A percentile compares a stretch with the other conserved stretches of the same genome.
Conservation (phyloP, 2,329 filamentous ascomycete genomes). For the Epichloe scottii region DNA sequence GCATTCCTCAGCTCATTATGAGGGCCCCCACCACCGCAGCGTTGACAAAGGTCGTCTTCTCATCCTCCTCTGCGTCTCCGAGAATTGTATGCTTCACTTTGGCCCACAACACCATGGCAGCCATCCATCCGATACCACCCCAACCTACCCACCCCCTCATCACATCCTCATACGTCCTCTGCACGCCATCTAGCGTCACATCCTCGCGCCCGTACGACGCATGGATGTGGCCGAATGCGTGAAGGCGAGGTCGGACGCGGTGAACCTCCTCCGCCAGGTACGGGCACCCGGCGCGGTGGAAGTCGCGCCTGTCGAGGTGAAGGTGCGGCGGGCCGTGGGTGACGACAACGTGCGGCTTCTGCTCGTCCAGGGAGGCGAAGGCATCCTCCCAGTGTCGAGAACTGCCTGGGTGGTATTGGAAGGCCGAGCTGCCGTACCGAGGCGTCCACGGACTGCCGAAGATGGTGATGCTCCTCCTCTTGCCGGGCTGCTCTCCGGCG, state of each 20-base stretch:
- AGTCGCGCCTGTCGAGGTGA: conserved; percentile 14
- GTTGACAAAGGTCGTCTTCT: conserved; percentile 7
- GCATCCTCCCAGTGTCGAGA: conserved; percentile 7
- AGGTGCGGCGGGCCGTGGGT: conserved; percentile 14
- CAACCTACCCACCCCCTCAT: conserved; percentile 11
- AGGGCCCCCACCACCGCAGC: conserved; percentile 7
- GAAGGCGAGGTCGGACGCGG: conserved; percentile 9
- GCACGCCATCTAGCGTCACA: conserved; percentile 9
- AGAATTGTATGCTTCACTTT: neutral
- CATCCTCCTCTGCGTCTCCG: neutral
- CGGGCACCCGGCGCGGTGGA: conserved; percentile 12
- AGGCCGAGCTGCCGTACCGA: conserved; percentile 12
- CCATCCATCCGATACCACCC: conserved; percentile 10
- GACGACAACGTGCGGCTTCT: conserved; percentile 12
- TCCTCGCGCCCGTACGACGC: conserved; percentile 12
- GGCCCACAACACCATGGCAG: conserved; percentile 5
- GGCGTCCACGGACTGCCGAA: conserved; percentile 15
- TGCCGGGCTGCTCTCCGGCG: neutral
- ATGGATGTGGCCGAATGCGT: conserved; percentile 16
- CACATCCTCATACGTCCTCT: conserved; percentile 10
- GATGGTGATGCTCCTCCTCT: conserved; percentile 6
- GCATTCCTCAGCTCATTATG: conserved; percentile 6
- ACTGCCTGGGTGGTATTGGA: conserved; percentile 13
- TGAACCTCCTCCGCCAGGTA: conserved; percentile 11
- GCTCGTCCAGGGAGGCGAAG: neutral